Evolutionary conservation across 805 yeast genomes (phyloP), one percentile per base, ranked within the genome.

Genomic region (Candida oleophila): DNA sequence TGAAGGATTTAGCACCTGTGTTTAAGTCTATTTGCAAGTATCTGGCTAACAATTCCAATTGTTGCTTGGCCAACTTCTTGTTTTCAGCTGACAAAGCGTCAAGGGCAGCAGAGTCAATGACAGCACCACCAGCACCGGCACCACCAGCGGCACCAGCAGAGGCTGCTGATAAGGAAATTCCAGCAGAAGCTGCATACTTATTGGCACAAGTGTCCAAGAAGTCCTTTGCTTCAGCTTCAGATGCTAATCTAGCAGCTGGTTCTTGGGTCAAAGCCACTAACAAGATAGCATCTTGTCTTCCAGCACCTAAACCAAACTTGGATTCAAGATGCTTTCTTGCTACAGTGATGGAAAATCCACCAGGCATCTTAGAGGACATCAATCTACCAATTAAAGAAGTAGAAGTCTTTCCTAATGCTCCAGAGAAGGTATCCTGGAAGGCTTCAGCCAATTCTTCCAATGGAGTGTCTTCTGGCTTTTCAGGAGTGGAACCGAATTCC

Each of bases 401-500:
- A 1, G 98, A 86, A 62, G 91, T 96, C 69, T 94, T 94, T 67
- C 99, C 99, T 55, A 94, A 80, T 54, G 82, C 78, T 56, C 98
- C 98, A 55, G 73, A 65, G 76, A 89, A 94, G 22, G 91, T 75
- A 54, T 89, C 96, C 74, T 92, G 97, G 81, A 94, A 89, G 60
- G 81, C 84, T 64, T 89, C 98, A 42, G 98, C 97, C 66, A 94
- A 82, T 71, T 94, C 99, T 63, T 82, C 87, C 58, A 94, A 79
- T 51, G 99, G 99, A 38, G 96, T 87, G 64, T 94, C 99, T 73
- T 94, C 99, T 52, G 99, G 97, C 73, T 94, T 94, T 73, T 94
- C 99, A 38, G 99, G 99, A 42, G 97, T 91, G 39, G 94, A 73
- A 60, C 98, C 97, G 63, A 94, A 94, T 74, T 94, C 99, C 72